Base-by-base conservation (phyloP, 805 yeast genomes). In the Wickerhamomyces bovis region DNA sequence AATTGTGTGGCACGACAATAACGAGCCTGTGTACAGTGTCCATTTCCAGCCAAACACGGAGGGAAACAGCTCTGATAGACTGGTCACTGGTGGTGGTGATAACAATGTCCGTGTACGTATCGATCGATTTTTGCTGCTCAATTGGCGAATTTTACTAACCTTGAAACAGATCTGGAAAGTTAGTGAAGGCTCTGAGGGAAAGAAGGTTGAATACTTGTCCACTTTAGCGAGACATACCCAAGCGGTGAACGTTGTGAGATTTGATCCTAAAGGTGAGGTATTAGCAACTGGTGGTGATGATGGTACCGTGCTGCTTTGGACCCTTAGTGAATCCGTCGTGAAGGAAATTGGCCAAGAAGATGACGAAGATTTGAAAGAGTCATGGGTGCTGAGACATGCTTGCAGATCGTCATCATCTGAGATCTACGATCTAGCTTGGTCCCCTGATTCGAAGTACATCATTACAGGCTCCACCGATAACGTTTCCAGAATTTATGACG, bases 281-380 rank as follows among this genome's bases (percentile, higher is more conserved):
- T 68, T 94, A 20, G 98, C 98, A 0, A 77, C 92, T 0, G 97
- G 96, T 0, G 95, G 97, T 3, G 99, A 94, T 61, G 99, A 94
- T 63, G 98, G 99, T 2, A 80, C 84, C 7, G 76, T 94, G 22
- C 71, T 90, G 52, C 65, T 94, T 31, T 94, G 99, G 99, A 72
- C 69, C 38, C 69, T 75, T 19, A 69, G 80, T 20, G 81, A 78
- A 41, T 68, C 69, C 4, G 68, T 80, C 16, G 71, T 77, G 6
- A 71, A 71, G 50, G 87, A 84, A 36, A 80, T 82, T 60, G 90
- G 87, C 2, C 68, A 58, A 15, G 63, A 52, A 12, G 50, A 50
- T 48, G 75, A 72, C 38, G 83, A 77, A 39, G 86, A 80, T 20
- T 57, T 70, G 12, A 69, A 73, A 46, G 98, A 94, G 60, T 72